Base-by-base conservation (phyloP, 257 asterid species). In the Eucommia ulmoides region DNA sequence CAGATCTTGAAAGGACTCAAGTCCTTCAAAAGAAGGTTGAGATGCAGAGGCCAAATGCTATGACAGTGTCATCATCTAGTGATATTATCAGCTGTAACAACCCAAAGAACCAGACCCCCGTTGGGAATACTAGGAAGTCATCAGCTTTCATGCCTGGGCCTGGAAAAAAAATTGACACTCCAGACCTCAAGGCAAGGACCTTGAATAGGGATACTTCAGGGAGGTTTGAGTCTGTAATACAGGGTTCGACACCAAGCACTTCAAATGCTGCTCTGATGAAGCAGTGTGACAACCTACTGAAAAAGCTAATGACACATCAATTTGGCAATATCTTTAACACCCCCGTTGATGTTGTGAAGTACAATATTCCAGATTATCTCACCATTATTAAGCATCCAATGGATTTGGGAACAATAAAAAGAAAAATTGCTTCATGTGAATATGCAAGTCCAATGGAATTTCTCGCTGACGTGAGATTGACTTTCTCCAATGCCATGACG, bases 361-460 rank as follows among this genome's bases (percentile, higher is more conserved):
- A 83, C 44, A 80, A 80, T 14, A 66, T 89, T 53, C 93, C 92
- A 0, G 94, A 85, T 71, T 89, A 89, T 63, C 74, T 72, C 42
- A 70, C 65, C 42, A 72, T 85, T 56, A 80, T 89, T 24, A 85
- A 89, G 69, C 74, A 66, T 22, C 98, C 96, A 26, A 85, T 85
- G 96, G 96, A 89, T 73, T 65, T 89, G 71, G 93, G 98, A 26
- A 80, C 96, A 21, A 53, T 85, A 60, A 80, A 74, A 73, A 60
- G 61, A 56, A 85, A 76, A 60, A 75, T 89, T 50, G 66, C 58
- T 49, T 78, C 81, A 24, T 85, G 67, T 20, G 58, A 57, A 62
- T 85, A 76, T 65, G 61, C 72, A 0, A 65, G 70, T 56, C 88
- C 94, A 1, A 51, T 66, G 56, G 94, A 89, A 21, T 80, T 85